phyloP scores from a whole-genome alignment of 2,329 filamentous ascomycete genomes.

The Penicillium sp. region DNA sequence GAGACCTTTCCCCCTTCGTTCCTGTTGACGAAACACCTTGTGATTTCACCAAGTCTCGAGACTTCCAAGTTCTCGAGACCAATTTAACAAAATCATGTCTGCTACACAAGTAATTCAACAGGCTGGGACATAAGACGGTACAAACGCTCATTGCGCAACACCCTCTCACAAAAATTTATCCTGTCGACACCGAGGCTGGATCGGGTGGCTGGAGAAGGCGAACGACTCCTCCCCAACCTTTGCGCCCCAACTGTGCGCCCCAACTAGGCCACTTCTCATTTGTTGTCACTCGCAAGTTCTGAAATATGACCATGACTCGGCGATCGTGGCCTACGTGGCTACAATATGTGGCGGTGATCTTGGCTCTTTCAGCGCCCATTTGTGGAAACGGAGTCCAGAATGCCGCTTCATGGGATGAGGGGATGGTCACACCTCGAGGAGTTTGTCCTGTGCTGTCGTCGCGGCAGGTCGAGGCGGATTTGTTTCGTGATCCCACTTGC shows the following conservation, averaged over 20 bases:
- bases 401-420: neutral
- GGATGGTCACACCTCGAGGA: neutral
- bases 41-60: too few relatives aligned
- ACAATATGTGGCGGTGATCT: constrained; percentile 5
- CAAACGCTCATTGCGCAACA: too few relatives aligned
- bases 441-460: constrained; percentile 10
- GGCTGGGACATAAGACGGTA: too few relatives aligned
- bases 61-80: too few relatives aligned
- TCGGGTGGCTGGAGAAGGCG: too few relatives aligned
- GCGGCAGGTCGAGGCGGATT: constrained; percentile 13
- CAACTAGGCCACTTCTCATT: neutral
- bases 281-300: neutral
- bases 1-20: too few relatives aligned
- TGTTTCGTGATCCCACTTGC: constrained; percentile 14
- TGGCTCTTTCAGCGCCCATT: constrained; percentile 3
- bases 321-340: constrained; percentile 9
- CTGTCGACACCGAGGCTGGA: too few relatives aligned
- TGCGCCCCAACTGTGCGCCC: neutral
- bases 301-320: constrained; percentile 12
- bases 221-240: too few relatives aligned
- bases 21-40: too few relatives aligned
- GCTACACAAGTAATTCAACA: too few relatives aligned
- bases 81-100: too few relatives aligned
- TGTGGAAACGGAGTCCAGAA: constrained; percentile 6
- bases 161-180: too few relatives aligned